phyloP scores from a whole-genome alignment of 805 yeast genomes.

The Wickerhamiella dianesei region DNA sequence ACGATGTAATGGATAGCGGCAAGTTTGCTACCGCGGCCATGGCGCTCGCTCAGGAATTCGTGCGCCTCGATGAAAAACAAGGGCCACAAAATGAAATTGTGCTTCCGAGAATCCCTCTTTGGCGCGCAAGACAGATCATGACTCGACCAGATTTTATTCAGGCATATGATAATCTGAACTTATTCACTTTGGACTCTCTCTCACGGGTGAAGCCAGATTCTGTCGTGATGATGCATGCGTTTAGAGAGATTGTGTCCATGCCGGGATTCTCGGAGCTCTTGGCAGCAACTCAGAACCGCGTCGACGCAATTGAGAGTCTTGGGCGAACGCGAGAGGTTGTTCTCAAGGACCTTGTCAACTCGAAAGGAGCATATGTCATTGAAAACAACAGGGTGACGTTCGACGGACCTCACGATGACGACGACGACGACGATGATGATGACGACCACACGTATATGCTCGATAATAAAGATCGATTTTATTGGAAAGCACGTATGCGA shows the following conservation, averaged over 20 bases:
- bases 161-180: constrained; percentile 56
- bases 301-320: constrained; percentile 61
- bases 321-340: constrained; percentile 67
- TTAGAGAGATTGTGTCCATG: constrained; percentile 58
- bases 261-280: constrained; percentile 58
- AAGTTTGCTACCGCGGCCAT: constrained; percentile 63
- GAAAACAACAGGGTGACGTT: constrained; percentile 12
- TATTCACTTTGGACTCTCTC: constrained; percentile 64
- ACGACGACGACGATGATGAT: constrained; percentile 20
- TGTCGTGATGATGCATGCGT: constrained; percentile 83
- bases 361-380: constrained; percentile 19
- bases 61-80: constrained; percentile 44
- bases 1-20: constrained; percentile 76
- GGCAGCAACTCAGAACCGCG: constrained; percentile 51
- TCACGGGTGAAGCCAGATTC: constrained; percentile 65
- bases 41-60: constrained; percentile 57
- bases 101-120: constrained; percentile 61
- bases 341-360: constrained; percentile 47
- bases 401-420: constrained; percentile 15
- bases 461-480: background rate
- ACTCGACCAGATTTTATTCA: constrained; percentile 73
- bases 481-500: constrained; percentile 2
- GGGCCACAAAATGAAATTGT: constrained; percentile 13
- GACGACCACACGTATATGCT: constrained; percentile 3
- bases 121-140: constrained; percentile 79